Conservation (phyloP, 1,284 basidiomycete species). For the Leucoagaricus sp. region DNA sequence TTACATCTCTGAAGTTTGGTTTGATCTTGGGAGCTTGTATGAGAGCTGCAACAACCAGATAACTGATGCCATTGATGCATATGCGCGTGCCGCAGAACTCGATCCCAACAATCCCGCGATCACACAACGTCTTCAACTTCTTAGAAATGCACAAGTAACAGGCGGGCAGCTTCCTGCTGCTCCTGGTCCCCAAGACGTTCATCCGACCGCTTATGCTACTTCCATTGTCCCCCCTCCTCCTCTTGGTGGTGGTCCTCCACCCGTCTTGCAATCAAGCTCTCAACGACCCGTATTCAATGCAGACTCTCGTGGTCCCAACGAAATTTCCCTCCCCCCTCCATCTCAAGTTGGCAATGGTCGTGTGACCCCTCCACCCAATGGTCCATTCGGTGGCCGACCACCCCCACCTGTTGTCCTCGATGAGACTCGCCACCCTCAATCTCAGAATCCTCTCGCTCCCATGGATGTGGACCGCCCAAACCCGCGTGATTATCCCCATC, state of each 20-base stretch:
- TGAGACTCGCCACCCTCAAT: slow-evolving; percentile 60
- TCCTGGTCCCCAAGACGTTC: slow-evolving; percentile 92
- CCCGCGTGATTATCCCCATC: slow-evolving; percentile 52
- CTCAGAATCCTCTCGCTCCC: slow-evolving; percentile 74
- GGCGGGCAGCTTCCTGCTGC: slow-evolving; percentile 79
- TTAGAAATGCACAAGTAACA: slow-evolving; percentile 82
- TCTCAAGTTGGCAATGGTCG: slow-evolving; percentile 47
- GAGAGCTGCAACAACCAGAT: slow-evolving; percentile 99
- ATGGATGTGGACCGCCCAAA: slow-evolving; percentile 81
- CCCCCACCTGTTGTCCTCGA: slow-evolving; percentile 78
- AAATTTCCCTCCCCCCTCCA: slow-evolving; percentile 64
- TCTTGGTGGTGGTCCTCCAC: slow-evolving; percentile 55
- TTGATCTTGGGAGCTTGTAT: slow-evolving; percentile 95
- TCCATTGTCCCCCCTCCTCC: slow-evolving; percentile 68
- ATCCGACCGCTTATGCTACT: slow-evolving; percentile 90
- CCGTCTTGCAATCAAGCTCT: slow-evolving; percentile 54
- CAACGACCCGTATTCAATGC: slow-evolving; percentile 61
- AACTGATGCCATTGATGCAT: slow-evolving; percentile 97
- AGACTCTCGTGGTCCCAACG: slow-evolving; percentile 63
- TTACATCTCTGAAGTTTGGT: slow-evolving; percentile 99
- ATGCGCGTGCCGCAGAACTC: slow-evolving; percentile 88
- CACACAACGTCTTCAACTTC: slow-evolving; percentile 72
- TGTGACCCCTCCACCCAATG: slow-evolving; percentile 46
- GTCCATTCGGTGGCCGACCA: slow-evolving; percentile 75
- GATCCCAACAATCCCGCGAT: slow-evolving; percentile 83